These are phyloP conservation scores for Phytophthora pisi DNA, from an alignment of 352 stramenopile species.

Conservation along the genomic window DNA sequence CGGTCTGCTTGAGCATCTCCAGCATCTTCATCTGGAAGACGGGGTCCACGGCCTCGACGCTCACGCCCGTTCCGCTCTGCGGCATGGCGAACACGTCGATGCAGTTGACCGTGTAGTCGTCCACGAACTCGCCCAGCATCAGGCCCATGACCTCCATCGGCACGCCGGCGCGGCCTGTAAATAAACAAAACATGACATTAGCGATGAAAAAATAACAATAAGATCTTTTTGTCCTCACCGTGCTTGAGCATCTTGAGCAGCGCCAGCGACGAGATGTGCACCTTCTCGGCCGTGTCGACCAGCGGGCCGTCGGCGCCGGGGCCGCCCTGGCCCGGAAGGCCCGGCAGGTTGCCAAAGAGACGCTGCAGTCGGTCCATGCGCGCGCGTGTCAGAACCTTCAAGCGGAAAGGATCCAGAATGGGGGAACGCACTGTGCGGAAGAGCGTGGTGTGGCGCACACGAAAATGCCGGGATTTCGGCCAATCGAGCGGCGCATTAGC, in stretches of 20 bases:
- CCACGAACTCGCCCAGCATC: slow-evolving; percentile 99
- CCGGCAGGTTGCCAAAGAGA: slow-evolving; percentile 86
- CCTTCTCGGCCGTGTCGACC: slow-evolving; percentile 98
- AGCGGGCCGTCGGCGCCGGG: slow-evolving; percentile 90
- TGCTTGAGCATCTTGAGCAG: slow-evolving; percentile 99
- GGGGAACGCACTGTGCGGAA: slow-evolving; percentile 12
- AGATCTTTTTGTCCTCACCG: slow-evolving; percentile 49
- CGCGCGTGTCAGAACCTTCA: slow-evolving; percentile 16
- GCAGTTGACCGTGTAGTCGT: slow-evolving; percentile 99
- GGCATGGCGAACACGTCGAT: slow-evolving; percentile 99
- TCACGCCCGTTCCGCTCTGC: slow-evolving; percentile 95
- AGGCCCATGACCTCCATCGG: slow-evolving; percentile 99
- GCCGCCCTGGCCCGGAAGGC: slow-evolving; percentile 69
- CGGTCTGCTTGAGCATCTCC: slow-evolving; percentile 99
- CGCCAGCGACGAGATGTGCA: slow-evolving; percentile 98
- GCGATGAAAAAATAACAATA: not conserved
- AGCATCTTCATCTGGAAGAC: slow-evolving; percentile 99
- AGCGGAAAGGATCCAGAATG: slow-evolving; percentile 34
- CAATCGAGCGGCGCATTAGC: not conserved
- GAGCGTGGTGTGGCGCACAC: slow-evolving; percentile 22
- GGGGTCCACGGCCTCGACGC: slow-evolving; percentile 98
- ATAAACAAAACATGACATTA: slow-evolving; percentile 3
- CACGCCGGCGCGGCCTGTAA: slow-evolving; percentile 93
- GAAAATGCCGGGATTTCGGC: not conserved
- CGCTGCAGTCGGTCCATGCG: slow-evolving; percentile 86